Evolutionary conservation across 208 protist genomes (phyloP), one percentile per base, ranked within the genome.

Genomic region (Acanthamoeba sp.): DNA sequence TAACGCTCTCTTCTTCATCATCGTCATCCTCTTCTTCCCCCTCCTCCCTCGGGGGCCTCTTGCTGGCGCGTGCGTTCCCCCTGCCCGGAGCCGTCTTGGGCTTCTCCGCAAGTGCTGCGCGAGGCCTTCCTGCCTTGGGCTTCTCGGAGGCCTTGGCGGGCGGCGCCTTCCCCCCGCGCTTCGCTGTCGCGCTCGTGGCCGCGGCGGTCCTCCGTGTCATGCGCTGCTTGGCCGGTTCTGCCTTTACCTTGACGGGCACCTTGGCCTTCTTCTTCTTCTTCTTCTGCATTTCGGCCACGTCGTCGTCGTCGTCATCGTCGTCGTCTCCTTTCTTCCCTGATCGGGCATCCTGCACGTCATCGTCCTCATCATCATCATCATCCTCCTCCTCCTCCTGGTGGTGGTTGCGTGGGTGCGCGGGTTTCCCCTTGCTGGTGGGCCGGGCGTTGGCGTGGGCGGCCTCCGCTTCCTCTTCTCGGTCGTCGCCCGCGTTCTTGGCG

Each of bases 351-450:
- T 87, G 6, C 14, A 29, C 85, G 9, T 91, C 85, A 16, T 59
- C 85, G 29, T 91, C 85, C 22, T 59, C 85, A 6, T 42, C 9
- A 6, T 91, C 85, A 32, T 73, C 64, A 73, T 73, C 64, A 20
- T n/a, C 42, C 40, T 16, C 40, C 20, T 89, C 32, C 38, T 66
- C 29, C 29, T 42, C 50, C 16, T 40, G 50, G 12, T 89, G 62
- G 10, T n/a, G n/a, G n/a, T n/a, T n/a, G n/a, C n/a, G n/a, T n/a
- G n/a, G n/a, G n/a, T n/a, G n/a, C n/a, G n/a, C n/a, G n/a, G n/a
- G n/a, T n/a, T n/a, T n/a, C n/a, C n/a, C n/a, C n/a, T n/a, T n/a
- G n/a, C n/a, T n/a, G n/a, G n/a, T n/a, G n/a, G n/a, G n/a, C n/a
- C n/a, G n/a, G n/a, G 4, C 32, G 52, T 27, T 20, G 52, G 18